Base-by-base conservation (phyloP, 2,329 filamentous ascomycete species). In the Aspergillus flavus region DNA sequence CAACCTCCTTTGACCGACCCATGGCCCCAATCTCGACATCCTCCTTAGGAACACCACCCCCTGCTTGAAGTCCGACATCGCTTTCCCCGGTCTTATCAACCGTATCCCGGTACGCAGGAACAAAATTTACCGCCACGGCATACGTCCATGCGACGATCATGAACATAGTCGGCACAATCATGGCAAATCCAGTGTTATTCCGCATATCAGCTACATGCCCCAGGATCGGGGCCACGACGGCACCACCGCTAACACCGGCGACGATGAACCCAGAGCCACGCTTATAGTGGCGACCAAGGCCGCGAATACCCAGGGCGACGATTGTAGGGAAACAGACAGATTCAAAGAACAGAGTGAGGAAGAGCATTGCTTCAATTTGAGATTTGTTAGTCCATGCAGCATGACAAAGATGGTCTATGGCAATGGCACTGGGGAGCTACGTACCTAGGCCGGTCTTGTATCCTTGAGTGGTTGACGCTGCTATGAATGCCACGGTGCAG, bases 251-350 rank as follows among this genome's bases (percentile, higher is more conserved):
- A 0, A 94, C 90, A 67, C 89, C 90, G 5, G 83, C 89, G 2
- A 93, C 85, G 67, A 96, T 88, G 75, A 87, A 90, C 1, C 90
- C 90, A 2, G 87, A 89, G 1, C 91, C 91, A 64, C 90, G 85
- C 81, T 94, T 93, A 41, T 89, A 91, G 78, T 94, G 89, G 21
- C 88, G 85, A 6, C 92, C 91, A 1, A 93, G 83, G 2, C 90
- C 91, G 26, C 92, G 87, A 63, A 96, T 88, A 3, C 90, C 91
- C 14, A 95, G 84, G 4, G 91, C 88, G 68, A 93, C 93, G 64
- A 95, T 89, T 1, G 94, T 88, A 0, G 93, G 93, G 83, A 92
- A 96, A 69, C 92, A 87, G 58, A 93, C 92, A 0, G 89, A 91
- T 75, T 94, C 92, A 72, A 91, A 92, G 76, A 96, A 92, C 68